phyloP scores from a whole-genome alignment of 2,329 filamentous ascomycete species.

The Monilinia laxa region DNA sequence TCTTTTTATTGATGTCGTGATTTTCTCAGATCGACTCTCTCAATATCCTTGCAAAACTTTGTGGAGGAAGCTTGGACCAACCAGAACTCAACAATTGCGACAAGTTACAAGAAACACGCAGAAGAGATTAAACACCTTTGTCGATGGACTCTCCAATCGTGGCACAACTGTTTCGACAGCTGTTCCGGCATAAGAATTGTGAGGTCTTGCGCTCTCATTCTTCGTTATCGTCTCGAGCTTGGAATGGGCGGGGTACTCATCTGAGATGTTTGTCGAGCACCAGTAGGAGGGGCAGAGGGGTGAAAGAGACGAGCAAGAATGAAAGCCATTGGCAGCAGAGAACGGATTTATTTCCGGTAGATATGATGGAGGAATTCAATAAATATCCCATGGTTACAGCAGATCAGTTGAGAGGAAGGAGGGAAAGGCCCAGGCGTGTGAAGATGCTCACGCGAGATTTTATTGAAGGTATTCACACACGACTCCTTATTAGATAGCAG shows the following conservation, averaged over 20 bases:
- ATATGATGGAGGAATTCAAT: conserved; percentile 78
- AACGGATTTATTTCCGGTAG: conserved; percentile 68
- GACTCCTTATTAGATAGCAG: background rate
- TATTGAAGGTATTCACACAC: conserved; percentile 69
- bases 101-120: conserved; percentile 26
- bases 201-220: conserved; percentile 50
- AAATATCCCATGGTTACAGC: conserved; percentile 83
- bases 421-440: conserved; percentile 77
- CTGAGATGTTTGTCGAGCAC: conserved; percentile 38
- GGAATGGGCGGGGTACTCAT: conserved; percentile 44
- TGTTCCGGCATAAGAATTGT: conserved; percentile 74
- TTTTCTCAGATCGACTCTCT: conserved; percentile 10
- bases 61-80: conserved; percentile 43
- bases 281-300: conserved; percentile 27
- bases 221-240: conserved; percentile 35
- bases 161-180: conserved; percentile 76
- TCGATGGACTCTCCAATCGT: conserved; percentile 76
- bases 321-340: conserved; percentile 86
- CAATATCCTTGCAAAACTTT: conserved; percentile 19
- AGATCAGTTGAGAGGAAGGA: conserved; percentile 69
- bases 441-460: conserved; percentile 99
- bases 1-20: conserved; percentile 12
- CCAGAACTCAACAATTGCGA: conserved; percentile 25
- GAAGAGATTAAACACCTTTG: conserved; percentile 29
- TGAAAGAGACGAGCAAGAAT: conserved; percentile 41